These are phyloP conservation scores for Mayamaea pseudoterrestris DNA, from an alignment of 108 stramenopile genomes.

Conservation along the genomic window DNA sequence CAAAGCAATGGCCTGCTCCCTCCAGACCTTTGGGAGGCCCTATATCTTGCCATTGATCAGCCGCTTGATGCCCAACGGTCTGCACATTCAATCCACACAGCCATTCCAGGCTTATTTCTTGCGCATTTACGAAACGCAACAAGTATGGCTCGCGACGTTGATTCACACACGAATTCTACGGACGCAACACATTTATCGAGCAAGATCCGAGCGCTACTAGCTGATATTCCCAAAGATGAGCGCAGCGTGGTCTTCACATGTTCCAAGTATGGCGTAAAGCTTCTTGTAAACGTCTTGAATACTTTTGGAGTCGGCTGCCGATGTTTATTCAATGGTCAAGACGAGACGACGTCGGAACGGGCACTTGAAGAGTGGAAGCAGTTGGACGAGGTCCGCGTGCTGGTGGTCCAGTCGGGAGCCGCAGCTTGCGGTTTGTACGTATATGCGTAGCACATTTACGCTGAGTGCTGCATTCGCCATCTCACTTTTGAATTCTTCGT, in stretches of 20 bases:
- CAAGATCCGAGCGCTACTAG: slow-evolving; percentile 1
- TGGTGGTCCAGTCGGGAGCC: slow-evolving; percentile 46
- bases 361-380: slow-evolving; percentile 25
- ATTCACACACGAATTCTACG: too few relatives aligned
- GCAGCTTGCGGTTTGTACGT: slow-evolving; percentile 55
- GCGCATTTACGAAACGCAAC: too few relatives aligned
- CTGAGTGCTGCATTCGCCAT: too few relatives aligned
- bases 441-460: too few relatives aligned
- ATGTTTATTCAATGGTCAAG: slow-evolving; percentile 25
- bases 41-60: slow-evolving; percentile 24
- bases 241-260: slow-evolving; percentile 29
- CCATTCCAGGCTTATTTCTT: too few relatives aligned
- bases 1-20: slow-evolving; percentile 29
- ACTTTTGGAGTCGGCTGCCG: slow-evolving; percentile 8
- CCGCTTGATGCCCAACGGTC: slow-evolving; percentile 19
- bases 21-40: slow-evolving; percentile 21
- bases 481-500: too few relatives aligned
- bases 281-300: slow-evolving; percentile 15
- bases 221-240: slow-evolving; percentile 32
- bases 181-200: too few relatives aligned
- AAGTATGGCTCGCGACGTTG: too few relatives aligned
- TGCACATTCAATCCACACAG: too few relatives aligned
- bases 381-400: slow-evolving; percentile 2
- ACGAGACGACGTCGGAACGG: slow-evolving; percentile 6
- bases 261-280: slow-evolving; percentile 17